Base-by-base conservation (phyloP, 2,329 filamentous ascomycete species). In the Pseudodiploospora longispora region DNA sequence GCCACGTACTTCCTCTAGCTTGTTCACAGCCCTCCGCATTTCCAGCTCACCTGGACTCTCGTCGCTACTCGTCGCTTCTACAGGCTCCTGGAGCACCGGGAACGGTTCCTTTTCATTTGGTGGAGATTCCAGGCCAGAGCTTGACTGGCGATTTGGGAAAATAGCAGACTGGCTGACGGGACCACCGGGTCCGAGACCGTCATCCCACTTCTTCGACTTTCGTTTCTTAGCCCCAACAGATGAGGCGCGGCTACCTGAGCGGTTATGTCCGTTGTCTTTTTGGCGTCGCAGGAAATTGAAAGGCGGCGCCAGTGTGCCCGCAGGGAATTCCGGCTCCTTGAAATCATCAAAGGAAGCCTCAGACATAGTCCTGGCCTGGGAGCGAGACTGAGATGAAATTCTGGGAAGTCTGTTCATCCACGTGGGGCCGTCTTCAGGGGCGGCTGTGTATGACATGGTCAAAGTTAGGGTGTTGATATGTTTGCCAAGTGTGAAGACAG, bases 401-500 rank as follows among this genome's bases (percentile, higher is more conserved):
- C 83, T 65, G 5, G 93, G 93, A 36, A 98, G 71, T 43, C 93
- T 78, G 54, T 94, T 93, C 86, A 97, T 95, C 93, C 93, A 98
- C 2, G 82, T 82, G 3, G 89, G 86, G 0, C 89, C 87, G 32
- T 95, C 87, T 44, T 95, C 91, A 41, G 85, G 86, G 12, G 83
- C 89, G 49, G 84, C 80, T 0, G 93, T 98, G 68, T 97, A 98
- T 0, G 93, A 96, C 78, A 98, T 87, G 44, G 93, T 96, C 48
- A 98, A 74, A 1, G 87, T 90, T 53, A 98, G 69, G 0, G 93
- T 97, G 68, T 97, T 97, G 76, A 98, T 98, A 49, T 87, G 90
- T 66, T 97, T 98, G 56, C 93, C 93, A 2, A 98, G 78, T 0
- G 93, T 97, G 57, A 98, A 98, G 6, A 98, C 93, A 5, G 93